Conservation (phyloP, 805 yeast genomes). For the Candida caryicola region DNA sequence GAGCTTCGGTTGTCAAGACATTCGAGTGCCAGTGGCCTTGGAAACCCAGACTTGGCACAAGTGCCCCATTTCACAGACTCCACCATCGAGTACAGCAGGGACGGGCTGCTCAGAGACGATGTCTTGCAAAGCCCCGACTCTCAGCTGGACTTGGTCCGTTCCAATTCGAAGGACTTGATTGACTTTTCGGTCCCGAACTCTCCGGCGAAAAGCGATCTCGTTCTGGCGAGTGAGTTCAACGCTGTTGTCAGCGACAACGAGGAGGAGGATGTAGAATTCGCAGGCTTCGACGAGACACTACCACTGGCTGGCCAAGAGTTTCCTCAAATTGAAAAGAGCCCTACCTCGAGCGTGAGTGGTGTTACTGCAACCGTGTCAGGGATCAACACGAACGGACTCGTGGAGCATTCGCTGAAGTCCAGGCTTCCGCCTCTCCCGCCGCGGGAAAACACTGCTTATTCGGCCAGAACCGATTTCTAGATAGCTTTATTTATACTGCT, state of each 20-base stretch:
- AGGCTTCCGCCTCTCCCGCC: neutral
- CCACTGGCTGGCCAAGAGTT: neutral
- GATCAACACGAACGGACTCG: neutral
- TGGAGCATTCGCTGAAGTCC: neutral
- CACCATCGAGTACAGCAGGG: neutral
- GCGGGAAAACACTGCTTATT: neutral
- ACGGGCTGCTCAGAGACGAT: neutral
- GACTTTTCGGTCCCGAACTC: neutral
- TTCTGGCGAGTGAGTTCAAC: neutral
- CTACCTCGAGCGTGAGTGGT: slow-evolving; percentile 13
- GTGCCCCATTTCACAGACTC: neutral
- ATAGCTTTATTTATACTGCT: too few species aligned
- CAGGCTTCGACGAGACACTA: slow-evolving; percentile 1
- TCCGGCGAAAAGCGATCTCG: neutral
- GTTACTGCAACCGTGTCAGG: neutral
- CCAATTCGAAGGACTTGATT: neutral
- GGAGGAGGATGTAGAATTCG: slow-evolving; percentile 1
- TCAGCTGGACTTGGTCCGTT: too few species aligned
- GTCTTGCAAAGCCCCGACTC: too few species aligned
- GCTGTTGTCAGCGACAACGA: slow-evolving; percentile 1
- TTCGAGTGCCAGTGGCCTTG: neutral
- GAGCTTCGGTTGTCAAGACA: neutral
- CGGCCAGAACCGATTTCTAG: neutral
- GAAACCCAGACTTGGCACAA: neutral
- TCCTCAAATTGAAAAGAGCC: slow-evolving; percentile 7